phyloP scores from a whole-genome alignment of 2,329 filamentous ascomycete species.

The Penicillium sp. region DNA sequence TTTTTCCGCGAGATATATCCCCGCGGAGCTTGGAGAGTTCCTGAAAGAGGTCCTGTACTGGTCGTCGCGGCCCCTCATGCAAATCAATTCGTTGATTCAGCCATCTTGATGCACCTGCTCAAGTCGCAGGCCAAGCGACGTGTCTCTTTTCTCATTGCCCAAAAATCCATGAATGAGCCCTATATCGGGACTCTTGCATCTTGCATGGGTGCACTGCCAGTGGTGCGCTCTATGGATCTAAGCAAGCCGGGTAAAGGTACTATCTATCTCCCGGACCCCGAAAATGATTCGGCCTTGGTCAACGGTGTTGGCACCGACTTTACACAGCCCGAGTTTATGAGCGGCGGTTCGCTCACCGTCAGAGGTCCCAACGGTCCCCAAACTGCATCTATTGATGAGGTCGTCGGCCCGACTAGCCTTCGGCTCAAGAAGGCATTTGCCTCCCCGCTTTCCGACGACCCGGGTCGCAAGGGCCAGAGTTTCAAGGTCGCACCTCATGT shows the following conservation, averaged over 20 bases:
- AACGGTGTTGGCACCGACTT: conserved; percentile 77
- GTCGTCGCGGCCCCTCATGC: conserved; percentile 95
- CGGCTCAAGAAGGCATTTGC: conserved; percentile 80
- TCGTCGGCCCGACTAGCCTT: conserved; percentile 71
- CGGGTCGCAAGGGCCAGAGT: conserved; percentile 56
- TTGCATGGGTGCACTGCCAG: conserved; percentile 78
- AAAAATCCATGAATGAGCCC: conserved; percentile 80
- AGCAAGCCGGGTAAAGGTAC: conserved; percentile 71
- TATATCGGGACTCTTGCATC: conserved; percentile 83
- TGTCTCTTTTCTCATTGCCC: conserved; percentile 83
- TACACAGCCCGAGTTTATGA: conserved; percentile 61
- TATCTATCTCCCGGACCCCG: conserved; percentile 79
- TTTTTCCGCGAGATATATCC: conserved; percentile 97
- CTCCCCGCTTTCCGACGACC: conserved; percentile 53
- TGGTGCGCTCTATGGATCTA: conserved; percentile 80
- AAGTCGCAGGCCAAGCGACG: conserved; percentile 78
- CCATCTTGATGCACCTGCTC: conserved; percentile 86
- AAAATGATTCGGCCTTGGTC: conserved; percentile 72
- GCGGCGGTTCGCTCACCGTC: conserved; percentile 74
- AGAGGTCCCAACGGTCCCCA: conserved; percentile 66
- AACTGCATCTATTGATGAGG: conserved; percentile 75
- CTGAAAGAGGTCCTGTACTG: conserved; percentile 75
- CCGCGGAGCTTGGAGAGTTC: conserved; percentile 85
- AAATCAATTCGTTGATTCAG: conserved; percentile 92
- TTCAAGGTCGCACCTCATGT: conserved; percentile 86